Conservation (phyloP, 2,329 filamentous ascomycete genomes). For the Penicillium psychrosexuale region DNA sequence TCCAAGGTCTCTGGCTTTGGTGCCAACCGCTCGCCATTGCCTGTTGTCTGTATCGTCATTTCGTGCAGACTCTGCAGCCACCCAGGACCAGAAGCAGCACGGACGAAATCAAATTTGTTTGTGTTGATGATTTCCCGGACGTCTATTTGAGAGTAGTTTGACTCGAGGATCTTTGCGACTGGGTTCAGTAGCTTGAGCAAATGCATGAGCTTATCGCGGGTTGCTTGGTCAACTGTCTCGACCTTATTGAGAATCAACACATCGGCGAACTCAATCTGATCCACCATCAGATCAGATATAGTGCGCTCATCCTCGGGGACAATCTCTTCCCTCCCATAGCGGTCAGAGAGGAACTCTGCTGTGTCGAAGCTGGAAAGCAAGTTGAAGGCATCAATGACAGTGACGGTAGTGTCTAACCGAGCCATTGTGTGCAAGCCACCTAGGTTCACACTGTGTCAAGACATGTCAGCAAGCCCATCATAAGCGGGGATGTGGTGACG, state of each 20-base stretch:
- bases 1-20: conserved; percentile 70
- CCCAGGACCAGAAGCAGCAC: conserved; percentile 62
- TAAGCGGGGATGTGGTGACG: conserved; percentile 5
- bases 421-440: conserved; percentile 66
- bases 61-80: conserved; percentile 69
- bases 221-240: conserved; percentile 55
- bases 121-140: conserved; percentile 65
- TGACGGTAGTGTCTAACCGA: conserved; percentile 67
- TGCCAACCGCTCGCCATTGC: conserved; percentile 54
- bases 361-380: conserved; percentile 71
- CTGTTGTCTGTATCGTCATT: conserved; percentile 61
- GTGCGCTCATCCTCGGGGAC: conserved; percentile 67
- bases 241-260: conserved; percentile 70
- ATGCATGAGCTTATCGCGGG: conserved; percentile 49
- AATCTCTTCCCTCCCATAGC: conserved; percentile 58
- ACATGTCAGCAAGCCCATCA: conserved; percentile 2
- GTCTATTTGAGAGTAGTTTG: conserved; percentile 58
- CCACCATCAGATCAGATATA: conserved; percentile 71
- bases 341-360: conserved; percentile 62
- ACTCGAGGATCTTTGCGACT: conserved; percentile 61
- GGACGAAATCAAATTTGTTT: conserved; percentile 61
- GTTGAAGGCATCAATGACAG: conserved; percentile 70
- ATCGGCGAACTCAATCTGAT: conserved; percentile 75
- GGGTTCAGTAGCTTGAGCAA: conserved; percentile 64
- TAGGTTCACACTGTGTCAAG: conserved; percentile 44